Conservation (phyloP, 352 stramenopile species). For the Peronospora belbahrii region DNA sequence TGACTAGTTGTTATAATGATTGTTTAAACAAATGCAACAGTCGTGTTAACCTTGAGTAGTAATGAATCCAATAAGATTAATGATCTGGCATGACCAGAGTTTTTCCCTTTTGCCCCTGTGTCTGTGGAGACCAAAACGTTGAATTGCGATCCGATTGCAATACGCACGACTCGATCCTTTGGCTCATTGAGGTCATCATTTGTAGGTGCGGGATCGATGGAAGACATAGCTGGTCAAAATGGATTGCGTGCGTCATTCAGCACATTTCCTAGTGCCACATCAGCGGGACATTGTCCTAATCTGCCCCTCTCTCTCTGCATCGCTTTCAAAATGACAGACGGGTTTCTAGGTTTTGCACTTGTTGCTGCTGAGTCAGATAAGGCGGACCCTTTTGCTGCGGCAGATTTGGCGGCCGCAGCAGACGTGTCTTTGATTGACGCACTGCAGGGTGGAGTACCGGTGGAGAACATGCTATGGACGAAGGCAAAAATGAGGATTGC, state of each 20-base stretch:
- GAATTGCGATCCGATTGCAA: conserved; percentile 6
- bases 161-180: conserved; percentile 21
- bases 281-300: conserved; percentile 12
- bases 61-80: too few species aligned
- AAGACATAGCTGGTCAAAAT: conserved; percentile 3
- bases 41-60: too few species aligned
- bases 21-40: too few species aligned
- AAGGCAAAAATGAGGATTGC: not conserved
- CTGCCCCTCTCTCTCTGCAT: conserved; percentile 23
- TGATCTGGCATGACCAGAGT: too few species aligned
- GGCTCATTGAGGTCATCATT: conserved; percentile 26
- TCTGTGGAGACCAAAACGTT: conserved; percentile 1
- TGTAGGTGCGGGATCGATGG: conserved; percentile 11
- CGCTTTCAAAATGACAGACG: conserved; percentile 22
- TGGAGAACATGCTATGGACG: not conserved
- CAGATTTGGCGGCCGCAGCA: conserved; percentile 17
- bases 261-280: conserved; percentile 10
- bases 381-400: conserved; percentile 27
- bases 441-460: conserved; percentile 19
- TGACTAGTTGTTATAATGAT: too few species aligned
- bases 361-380: conserved; percentile 10
- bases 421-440: conserved; percentile 22
- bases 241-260: conserved; percentile 6
- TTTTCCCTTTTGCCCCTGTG: conserved; percentile 3
- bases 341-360: conserved; percentile 12